These are phyloP conservation scores for Rhodotorula sphaerocarpa DNA, from an alignment of 768 basidiomycete genomes.

Conservation along the genomic window DNA sequence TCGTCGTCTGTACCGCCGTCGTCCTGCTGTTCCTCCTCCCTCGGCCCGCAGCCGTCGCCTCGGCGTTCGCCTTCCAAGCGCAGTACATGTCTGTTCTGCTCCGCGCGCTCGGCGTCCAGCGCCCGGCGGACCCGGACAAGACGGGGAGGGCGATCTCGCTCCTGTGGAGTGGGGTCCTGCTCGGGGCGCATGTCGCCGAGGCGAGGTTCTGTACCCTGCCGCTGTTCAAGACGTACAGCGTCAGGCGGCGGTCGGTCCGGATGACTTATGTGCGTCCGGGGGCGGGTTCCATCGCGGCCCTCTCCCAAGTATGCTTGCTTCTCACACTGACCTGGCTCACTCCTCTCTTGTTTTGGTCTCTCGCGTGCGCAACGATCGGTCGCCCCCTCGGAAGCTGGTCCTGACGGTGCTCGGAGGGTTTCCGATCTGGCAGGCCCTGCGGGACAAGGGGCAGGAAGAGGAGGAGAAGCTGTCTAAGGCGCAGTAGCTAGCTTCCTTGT, in stretches of 20 bases:
- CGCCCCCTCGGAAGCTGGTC: background rate
- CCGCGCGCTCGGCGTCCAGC: background rate
- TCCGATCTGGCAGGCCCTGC: conserved; percentile 4
- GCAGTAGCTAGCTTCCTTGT: background rate
- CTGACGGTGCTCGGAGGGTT: conserved; percentile 7
- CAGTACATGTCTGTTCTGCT: background rate
- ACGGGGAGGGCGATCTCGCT: background rate
- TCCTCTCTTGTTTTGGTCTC: background rate
- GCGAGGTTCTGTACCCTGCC: background rate
- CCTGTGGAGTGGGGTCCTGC: background rate
- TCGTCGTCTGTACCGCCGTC: background rate
- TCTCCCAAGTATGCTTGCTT: too few relatives aligned
- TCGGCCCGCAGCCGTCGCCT: background rate
- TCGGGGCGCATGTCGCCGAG: background rate
- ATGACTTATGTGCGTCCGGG: background rate
- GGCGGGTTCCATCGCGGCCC: background rate
- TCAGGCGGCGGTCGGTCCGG: background rate
- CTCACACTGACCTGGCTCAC: background rate
- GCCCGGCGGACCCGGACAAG: background rate
- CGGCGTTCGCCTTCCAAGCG: background rate
- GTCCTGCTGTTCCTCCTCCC: background rate
- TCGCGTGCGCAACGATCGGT: background rate
- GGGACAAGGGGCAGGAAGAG: conserved; percentile 1
- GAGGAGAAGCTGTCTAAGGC: conserved; percentile 2
- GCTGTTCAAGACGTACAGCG: background rate